Conservation (phyloP, 1,139 yeast species). For the Hyphopichia burtonii region DNA sequence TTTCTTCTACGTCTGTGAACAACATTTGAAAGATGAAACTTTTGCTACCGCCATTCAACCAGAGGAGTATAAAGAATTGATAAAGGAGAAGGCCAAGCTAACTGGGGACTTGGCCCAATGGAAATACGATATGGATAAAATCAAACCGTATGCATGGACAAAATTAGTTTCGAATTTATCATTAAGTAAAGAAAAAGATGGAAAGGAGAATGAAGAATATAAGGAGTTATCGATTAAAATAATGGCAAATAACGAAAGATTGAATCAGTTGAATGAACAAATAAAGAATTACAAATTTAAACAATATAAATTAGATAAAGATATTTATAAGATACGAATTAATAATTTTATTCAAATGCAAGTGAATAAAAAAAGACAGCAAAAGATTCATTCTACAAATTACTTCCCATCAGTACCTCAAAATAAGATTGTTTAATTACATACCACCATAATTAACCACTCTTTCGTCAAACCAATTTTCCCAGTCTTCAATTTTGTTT, state of each 20-base stretch:
- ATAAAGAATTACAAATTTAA: constrained; percentile 38
- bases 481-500: constrained; percentile 58
- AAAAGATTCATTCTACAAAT: constrained; percentile 40
- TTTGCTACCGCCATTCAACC: constrained; percentile 57
- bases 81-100: constrained; percentile 34
- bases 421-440: constrained; percentile 5
- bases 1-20: constrained; percentile 67
- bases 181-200: constrained; percentile 1
- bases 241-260: constrained; percentile 22
- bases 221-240: constrained; percentile 16
- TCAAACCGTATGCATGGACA: constrained; percentile 35
- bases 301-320: constrained; percentile 48
- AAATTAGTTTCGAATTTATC: constrained; percentile 13
- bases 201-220: constrained; percentile 9
- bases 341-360: constrained; percentile 40
- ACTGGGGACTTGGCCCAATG: constrained; percentile 40
- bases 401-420: constrained; percentile 61
- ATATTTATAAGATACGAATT: constrained; percentile 53
- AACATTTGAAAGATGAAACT: constrained; percentile 61
- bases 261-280: constrained; percentile 18
- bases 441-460: constrained; percentile 48
- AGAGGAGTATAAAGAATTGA: constrained; percentile 45
- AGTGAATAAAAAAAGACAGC: constrained; percentile 35
- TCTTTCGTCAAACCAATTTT: constrained; percentile 75
- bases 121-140: constrained; percentile 23